phyloP scores from a whole-genome alignment of 2,329 filamentous ascomycete genomes.

The Fusarium foetens region DNA sequence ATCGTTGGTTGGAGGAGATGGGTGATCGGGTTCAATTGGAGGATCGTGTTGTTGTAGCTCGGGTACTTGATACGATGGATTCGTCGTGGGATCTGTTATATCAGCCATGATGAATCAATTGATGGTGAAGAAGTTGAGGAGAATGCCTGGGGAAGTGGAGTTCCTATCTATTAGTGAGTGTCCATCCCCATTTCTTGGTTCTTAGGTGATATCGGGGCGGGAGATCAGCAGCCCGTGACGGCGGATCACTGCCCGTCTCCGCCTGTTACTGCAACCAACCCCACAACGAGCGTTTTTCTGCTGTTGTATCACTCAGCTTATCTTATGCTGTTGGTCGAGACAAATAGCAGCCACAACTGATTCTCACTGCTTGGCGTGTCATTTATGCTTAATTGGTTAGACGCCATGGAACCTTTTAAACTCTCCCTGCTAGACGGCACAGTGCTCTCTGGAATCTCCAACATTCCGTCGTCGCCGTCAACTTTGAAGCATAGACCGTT shows the following conservation, averaged over 20 bases:
- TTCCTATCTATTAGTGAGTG: neutral
- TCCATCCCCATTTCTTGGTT: neutral
- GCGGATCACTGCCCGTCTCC: neutral
- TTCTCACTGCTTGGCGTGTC: neutral
- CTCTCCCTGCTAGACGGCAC: constrained; percentile 21
- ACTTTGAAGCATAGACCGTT: constrained; percentile 25
- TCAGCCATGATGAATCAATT: neutral
- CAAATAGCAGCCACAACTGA: neutral
- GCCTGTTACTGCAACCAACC: neutral
- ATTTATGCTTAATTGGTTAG: neutral
- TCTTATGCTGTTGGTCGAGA: neutral
- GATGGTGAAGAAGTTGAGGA: neutral
- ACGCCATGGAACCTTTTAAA: constrained; percentile 26
- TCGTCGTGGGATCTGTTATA: neutral
- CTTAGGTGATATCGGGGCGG: neutral
- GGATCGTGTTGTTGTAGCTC: constrained; percentile 16
- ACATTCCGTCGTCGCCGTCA: constrained; percentile 18
- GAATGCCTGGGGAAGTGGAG: neutral
- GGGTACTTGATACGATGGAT: neutral
- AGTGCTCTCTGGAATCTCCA: constrained; percentile 26
- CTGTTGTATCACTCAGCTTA: neutral
- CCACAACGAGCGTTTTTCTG: neutral
- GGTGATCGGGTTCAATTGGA: constrained; percentile 16
- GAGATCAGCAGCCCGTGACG: neutral
- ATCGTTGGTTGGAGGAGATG: neutral